Evolutionary conservation across 73 alveolate species (phyloP).

Genomic region (Symbiodinium natans): DNA sequence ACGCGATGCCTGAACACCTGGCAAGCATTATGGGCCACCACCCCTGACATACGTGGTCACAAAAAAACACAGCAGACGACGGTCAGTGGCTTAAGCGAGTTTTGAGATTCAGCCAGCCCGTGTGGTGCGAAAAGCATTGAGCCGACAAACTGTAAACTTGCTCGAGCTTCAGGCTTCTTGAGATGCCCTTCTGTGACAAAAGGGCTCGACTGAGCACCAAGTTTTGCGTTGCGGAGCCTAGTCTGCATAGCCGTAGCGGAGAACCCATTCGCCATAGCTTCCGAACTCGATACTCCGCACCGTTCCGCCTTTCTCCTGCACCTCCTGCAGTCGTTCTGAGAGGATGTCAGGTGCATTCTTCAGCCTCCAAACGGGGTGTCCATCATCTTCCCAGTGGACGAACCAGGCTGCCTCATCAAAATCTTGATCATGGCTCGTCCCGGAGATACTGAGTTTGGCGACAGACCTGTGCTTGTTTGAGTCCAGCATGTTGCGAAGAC

Average conservation of each 20-base stretch:
- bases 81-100: not conserved
- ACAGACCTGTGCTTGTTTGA: not conserved
- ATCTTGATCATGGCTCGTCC: not conserved
- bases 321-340: not conserved
- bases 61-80: not conserved
- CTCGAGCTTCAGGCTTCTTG: not conserved
- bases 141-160: not conserved
- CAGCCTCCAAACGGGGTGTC: not conserved
- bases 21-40: not conserved
- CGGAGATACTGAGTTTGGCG: not conserved
- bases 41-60: too few species aligned
- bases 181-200: not conserved
- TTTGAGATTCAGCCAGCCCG: not conserved
- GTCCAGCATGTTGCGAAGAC: not conserved
- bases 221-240: not conserved
- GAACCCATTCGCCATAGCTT: not conserved
- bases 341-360: not conserved
- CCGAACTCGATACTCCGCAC: slow-evolving; percentile 10
- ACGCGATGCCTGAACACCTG: slow-evolving; percentile 80
- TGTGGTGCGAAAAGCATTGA: not conserved
- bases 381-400: not conserved
- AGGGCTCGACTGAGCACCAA: not conserved
- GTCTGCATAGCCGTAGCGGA: not conserved
- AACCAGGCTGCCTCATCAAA: not conserved
- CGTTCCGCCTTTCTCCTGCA: not conserved